Evolutionary conservation across 768 basidiomycete species (phyloP), one percentile per base, ranked within the genome.

Genomic region (Lactarius hengduanensis): DNA sequence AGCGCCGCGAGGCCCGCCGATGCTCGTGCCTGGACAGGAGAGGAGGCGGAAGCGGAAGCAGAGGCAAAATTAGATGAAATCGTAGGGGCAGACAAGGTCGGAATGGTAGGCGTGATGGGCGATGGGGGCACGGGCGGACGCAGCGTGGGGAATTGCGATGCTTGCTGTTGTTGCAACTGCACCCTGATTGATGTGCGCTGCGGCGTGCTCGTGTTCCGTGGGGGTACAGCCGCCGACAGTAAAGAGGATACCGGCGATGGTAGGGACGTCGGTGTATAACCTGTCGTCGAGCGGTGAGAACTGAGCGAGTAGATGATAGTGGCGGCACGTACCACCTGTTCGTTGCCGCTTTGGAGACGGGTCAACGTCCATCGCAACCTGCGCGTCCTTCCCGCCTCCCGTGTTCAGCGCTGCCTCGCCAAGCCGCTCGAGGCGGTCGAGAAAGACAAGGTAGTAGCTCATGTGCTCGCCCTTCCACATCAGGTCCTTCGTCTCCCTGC

Each of bases 391-490:
- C n/a, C 20, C 22, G 15, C 53, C 28, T 22, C 43, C 47, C 41
- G 34, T 8, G 18, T 11, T 22, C 11, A 61, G 36, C 4, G 28
- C 59, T 4, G 43, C 55, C 36, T 65, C 59, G 1, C 64, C 59
- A 20, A 40, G 26, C 45, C 41, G 56, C 28, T 61, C 34, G 1
- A 65, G 45, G 10, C 55, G 65, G 0, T 57, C 65, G 6, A 61
- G 57, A 20, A 65, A 65, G 20, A 43, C 66, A 30, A 41, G 11
- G 50, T 67, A 67, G 22, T 57, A n/a, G 11, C 30, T n/a, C 66
- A 67, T 65, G 50, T 63, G 57, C 3, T 58, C 66, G 15, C 22
- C 28, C 11, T 67, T 65, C 57, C 66, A 67, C 66, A 64, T 64
- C 38, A 65, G 10, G 34, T 64, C 47, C n/a, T 67, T 59, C 7